Evolutionary conservation across 306 rosid species (phyloP), one percentile per base, ranked within the genome.

Genomic region (Vicia sativa): DNA sequence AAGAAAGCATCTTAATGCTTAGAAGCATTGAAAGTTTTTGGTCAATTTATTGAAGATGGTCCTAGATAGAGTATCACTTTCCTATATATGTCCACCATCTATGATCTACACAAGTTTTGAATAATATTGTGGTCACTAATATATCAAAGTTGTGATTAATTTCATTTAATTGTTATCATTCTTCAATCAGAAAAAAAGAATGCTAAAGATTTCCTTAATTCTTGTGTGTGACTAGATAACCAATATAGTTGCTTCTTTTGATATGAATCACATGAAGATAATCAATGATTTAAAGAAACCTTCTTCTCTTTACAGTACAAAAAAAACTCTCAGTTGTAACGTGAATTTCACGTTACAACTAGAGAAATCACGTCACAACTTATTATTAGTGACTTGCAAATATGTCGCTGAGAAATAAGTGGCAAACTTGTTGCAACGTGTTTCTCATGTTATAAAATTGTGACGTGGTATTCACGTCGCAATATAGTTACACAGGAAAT

Each of bases 211-310:
- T 52, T 53, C 6, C 14, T 34, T 10, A 12, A 8, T 12, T 19
- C 23, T 31, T 4, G 21, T 23, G 39, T 1, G 73, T 68, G 64
- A 53, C 73, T 70, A 15, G 44, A 57, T 43, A 43, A 28, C 67
- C 66, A 57, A 70, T 11, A 58, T 16, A 1, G 15, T 43, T 11
- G 34, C 38, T 70, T 57, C 75, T 57, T 70, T 70, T 15, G 45
- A 70, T 29, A 58, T 70, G 58, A 58, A 44, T 57, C 67, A 43
- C 75, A 44, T 6, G 26, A 58, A 57, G 37, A 58, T 43, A 18
- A 16, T 29, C 34, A 29, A 29, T 44, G 35, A 56, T 16, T 19
- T 31, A n/a, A n/a, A n/a, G n/a, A n/a, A n/a, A n/a, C n/a, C n/a
- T n/a, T n/a, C n/a, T n/a, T n/a, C n/a, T n/a, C n/a, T n/a, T n/a